These are phyloP conservation scores for Eremothecium coryli DNA, from an alignment of 1,139 yeast species.

Conservation along the genomic window DNA sequence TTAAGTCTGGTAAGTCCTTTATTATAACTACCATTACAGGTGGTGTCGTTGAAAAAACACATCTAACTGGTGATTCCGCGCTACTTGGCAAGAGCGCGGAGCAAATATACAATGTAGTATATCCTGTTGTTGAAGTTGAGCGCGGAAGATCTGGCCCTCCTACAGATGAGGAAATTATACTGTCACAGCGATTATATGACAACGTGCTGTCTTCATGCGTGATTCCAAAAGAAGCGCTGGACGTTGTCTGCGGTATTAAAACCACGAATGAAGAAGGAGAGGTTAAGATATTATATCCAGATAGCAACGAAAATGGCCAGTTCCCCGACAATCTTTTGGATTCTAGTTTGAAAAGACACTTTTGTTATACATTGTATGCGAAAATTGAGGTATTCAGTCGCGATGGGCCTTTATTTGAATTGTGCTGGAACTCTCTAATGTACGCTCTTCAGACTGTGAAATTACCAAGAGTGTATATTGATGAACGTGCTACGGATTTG, in stretches of 20 bases:
- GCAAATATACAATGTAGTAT: constrained; percentile 39
- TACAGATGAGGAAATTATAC: constrained; percentile 79
- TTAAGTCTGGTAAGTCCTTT: constrained; percentile 66
- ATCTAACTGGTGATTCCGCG: constrained; percentile 30
- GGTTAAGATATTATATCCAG: constrained; percentile 35
- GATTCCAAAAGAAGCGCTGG: constrained; percentile 39
- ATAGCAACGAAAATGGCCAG: constrained; percentile 20
- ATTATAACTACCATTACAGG: constrained; percentile 69
- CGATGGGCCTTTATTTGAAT: constrained; percentile 72
- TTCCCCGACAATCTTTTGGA: constrained; percentile 3
- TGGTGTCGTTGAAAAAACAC: constrained; percentile 50
- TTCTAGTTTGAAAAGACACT: constrained; percentile 35
- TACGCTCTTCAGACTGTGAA: constrained; percentile 52
- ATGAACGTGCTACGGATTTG: constrained; percentile 45
- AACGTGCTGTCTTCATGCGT: constrained; percentile 46
- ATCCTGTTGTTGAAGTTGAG: constrained; percentile 65
- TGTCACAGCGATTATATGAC: constrained; percentile 63
- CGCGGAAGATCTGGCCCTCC: constrained; percentile 78
- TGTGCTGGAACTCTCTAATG: constrained; percentile 62
- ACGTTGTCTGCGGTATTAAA: constrained; percentile 43
- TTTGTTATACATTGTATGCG: constrained; percentile 61
- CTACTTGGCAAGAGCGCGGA: constrained; percentile 26
- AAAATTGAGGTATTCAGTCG: constrained; percentile 71
- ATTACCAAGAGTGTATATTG: constrained; percentile 60
- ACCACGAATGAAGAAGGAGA: constrained; percentile 36